Percentiles rank a stretch among this genome's conserved stretches.
Conservation (phyloP, 2,329 filamentous ascomycete genomes). For the Fusarium marasasianum region DNA sequence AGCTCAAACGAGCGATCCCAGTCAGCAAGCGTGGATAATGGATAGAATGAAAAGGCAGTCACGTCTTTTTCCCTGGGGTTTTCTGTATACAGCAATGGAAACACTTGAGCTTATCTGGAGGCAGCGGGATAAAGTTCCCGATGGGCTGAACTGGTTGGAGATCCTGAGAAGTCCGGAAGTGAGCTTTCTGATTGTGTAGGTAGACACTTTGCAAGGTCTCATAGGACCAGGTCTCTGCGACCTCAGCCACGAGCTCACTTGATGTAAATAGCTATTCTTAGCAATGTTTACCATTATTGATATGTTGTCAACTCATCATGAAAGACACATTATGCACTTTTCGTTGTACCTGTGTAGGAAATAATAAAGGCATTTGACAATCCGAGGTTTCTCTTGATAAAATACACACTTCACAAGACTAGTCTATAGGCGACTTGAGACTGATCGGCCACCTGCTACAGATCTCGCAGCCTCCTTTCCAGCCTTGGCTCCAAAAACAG, state of each 20-base stretch:
- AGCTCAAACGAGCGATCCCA: background rate
- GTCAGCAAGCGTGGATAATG: background rate
- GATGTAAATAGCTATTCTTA: background rate
- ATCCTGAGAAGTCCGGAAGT: conserved; percentile 11
- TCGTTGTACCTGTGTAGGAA: too few species aligned
- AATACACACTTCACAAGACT: background rate
- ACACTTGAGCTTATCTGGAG: conserved; percentile 10
- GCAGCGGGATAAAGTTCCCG: background rate
- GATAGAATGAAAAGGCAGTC: conserved; percentile 3
- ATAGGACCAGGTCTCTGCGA: too few species aligned
- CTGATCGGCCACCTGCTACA: too few species aligned
- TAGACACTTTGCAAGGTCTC: too few species aligned
- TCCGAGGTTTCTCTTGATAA: fast-evolving
- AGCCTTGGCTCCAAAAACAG: conserved; percentile 8
- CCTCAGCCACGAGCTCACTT: background rate
- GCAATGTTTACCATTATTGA: background rate
- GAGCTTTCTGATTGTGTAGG: background rate
- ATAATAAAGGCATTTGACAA: fast-evolving
- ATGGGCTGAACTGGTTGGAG: background rate
- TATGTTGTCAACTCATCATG: background rate
- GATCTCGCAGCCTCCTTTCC: conserved; percentile 5
- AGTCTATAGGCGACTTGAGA: background rate
- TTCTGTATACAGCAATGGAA: conserved; percentile 13
- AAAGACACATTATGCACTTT: background rate
- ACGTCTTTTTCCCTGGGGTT: background rate